These are phyloP conservation scores for Myriosclerotinia duriaeana DNA, from an alignment of 2,329 filamentous ascomycete species.

Conservation along the genomic window DNA sequence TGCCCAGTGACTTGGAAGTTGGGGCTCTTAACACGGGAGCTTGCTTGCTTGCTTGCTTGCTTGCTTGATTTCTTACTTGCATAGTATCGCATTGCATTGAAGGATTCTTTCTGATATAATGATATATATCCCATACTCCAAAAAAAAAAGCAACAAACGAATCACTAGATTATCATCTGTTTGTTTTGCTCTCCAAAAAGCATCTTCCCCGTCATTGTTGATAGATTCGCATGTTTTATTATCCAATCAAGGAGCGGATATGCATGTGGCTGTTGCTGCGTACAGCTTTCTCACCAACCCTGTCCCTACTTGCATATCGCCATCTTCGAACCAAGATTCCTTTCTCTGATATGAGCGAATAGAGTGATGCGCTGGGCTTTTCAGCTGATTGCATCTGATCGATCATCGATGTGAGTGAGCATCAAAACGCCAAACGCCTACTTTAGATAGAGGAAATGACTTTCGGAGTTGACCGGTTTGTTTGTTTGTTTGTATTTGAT, in stretches of 20 bases:
- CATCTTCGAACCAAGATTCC: slow-evolving; percentile 17
- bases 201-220: slow-evolving; percentile 10
- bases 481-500: neutral
- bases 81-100: slow-evolving; percentile 7
- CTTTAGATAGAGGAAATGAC: neutral
- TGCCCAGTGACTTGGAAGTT: neutral
- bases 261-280: neutral
- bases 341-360: neutral
- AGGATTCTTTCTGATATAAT: neutral
- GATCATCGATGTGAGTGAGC: too few species aligned
- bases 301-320: slow-evolving; percentile 15
- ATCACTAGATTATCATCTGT: neutral
- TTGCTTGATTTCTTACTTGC: slow-evolving; percentile 1
- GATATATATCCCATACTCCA: neutral
- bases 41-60: neutral
- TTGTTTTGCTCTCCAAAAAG: neutral
- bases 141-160: neutral
- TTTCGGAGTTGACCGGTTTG: neutral
- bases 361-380: neutral
- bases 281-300: neutral
- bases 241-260: neutral
- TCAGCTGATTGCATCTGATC: slow-evolving; percentile 5
- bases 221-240: neutral
- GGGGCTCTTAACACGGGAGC: neutral
- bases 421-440: neutral